phyloP scores from a whole-genome alignment of 768 basidiomycete species.

The Megacollybia marginata region DNA sequence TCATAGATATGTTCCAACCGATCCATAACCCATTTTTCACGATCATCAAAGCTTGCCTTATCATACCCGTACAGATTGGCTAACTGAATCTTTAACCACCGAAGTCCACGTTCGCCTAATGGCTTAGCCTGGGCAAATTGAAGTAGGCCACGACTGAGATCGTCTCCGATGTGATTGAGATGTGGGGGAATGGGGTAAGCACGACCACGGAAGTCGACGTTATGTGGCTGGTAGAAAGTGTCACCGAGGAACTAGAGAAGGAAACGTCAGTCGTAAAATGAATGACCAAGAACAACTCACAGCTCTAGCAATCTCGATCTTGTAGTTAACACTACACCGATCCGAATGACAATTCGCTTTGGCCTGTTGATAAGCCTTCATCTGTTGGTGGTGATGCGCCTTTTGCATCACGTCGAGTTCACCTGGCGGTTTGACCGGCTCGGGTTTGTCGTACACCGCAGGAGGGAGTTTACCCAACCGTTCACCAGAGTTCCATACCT shows the following conservation, averaged over 20 bases:
- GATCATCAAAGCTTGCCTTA: conserved; percentile 90
- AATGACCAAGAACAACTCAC: conserved; percentile 35
- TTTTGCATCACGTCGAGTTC: conserved; percentile 17
- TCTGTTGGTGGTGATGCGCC: conserved; percentile 45
- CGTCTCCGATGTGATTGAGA: conserved; percentile 92
- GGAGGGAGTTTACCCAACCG: conserved; percentile 83
- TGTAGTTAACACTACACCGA: conserved; percentile 90
- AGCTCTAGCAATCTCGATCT: conserved; percentile 90
- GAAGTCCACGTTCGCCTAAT: conserved; percentile 76
- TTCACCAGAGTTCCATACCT: conserved; percentile 85
- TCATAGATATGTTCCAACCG: conserved; percentile 76
- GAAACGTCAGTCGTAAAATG: conserved; percentile 4
- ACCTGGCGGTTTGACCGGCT: conserved; percentile 38
- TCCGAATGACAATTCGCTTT: conserved; percentile 86
- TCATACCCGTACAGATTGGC: conserved; percentile 92
- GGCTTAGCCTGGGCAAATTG: conserved; percentile 74
- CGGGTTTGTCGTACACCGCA: conserved; percentile 51
- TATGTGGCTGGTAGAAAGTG: conserved; percentile 88
- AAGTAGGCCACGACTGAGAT: conserved; percentile 82
- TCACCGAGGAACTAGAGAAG: conserved; percentile 71
- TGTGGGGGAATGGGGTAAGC: conserved; percentile 97
- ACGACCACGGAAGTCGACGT: conserved; percentile 94
- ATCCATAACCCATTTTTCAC: conserved; percentile 70
- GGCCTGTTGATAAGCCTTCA: conserved; percentile 45
- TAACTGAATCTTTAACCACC: conserved; percentile 94